These are phyloP conservation scores for Cladosporium colombiae DNA, from an alignment of 2,329 filamentous ascomycete species.

Conservation along the genomic window DNA sequence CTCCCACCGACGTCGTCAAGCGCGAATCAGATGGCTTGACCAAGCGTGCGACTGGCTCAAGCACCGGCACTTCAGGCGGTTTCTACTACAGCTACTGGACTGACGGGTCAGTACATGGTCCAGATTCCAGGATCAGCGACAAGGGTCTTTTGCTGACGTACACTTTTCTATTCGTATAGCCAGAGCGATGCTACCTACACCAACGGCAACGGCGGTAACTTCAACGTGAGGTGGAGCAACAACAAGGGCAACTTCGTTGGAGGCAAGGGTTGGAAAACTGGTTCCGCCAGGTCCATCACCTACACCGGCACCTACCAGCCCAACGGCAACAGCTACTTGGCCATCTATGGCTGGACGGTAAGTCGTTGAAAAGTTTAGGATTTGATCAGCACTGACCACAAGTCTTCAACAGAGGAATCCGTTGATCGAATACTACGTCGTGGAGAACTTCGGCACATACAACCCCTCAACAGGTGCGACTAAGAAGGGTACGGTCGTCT, in stretches of 20 bases:
- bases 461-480: slow-evolving; percentile 46
- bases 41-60: slow-evolving; percentile 43
- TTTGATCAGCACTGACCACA: not conserved
- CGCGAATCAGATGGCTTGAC: slow-evolving; percentile 10
- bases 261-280: slow-evolving; percentile 37
- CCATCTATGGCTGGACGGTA: slow-evolving; percentile 57
- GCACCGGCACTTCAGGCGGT: slow-evolving; percentile 54
- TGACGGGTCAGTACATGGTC: slow-evolving; percentile 29
- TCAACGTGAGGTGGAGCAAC: slow-evolving; percentile 48
- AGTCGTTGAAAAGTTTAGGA: not conserved
- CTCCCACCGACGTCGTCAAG: slow-evolving; percentile 12
- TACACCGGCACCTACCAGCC: slow-evolving; percentile 51
- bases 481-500: slow-evolving; percentile 51
- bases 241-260: slow-evolving; percentile 55
- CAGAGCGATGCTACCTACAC: slow-evolving; percentile 54
- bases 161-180: slow-evolving; percentile 38
- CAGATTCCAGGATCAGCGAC: not conserved
- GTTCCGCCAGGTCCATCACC: slow-evolving; percentile 45
- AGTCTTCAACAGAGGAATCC: slow-evolving; percentile 38
- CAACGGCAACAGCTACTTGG: slow-evolving; percentile 54
- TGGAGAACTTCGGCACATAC: slow-evolving; percentile 53
- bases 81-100: slow-evolving; percentile 65
- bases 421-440: slow-evolving; percentile 59
- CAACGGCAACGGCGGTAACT: slow-evolving; percentile 52
- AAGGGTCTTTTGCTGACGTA: not conserved